Evolutionary conservation across 176 grass and related monocot species (phyloP), one percentile per base, ranked within the genome.

Genomic region (Aegilops tauschii): DNA sequence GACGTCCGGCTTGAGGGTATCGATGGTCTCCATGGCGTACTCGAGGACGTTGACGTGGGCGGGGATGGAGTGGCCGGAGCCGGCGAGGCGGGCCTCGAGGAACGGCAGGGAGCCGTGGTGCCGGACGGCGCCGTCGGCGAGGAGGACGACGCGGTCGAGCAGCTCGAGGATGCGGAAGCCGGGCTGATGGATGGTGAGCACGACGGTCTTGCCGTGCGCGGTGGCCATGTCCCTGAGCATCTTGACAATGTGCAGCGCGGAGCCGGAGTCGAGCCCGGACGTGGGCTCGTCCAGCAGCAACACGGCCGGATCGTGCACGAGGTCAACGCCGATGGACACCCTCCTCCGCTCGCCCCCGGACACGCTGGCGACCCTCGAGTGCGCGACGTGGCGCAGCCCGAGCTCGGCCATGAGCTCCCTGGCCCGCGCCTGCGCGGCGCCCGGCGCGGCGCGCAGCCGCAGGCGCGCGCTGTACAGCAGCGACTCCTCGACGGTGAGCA

Each of bases 221-320:
- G 35, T 27, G 64, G 90, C 87, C 96, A 98, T 98, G 61, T 86
- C 85, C 45, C 74, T 82, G 42, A 98, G 90, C 90, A 98, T 92
- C 86, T 86, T 91, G 18, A 96, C 70, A 49, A 98, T 96, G 89
- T 96, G 93, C 67, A 96, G 87, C 76, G 94, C 94, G 20, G 94
- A 93, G 9, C 87, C 87, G 0, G 92, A 96, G 86, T 99, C 94
- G 64, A 99, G 86, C 2, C 97, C 97, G 1, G 92, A 94, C 2
- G 97, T 99, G 29, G 97, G 94, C 89, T 99, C 94, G 65, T 99
- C 97, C 12, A 99, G 94, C 23, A 99, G 82, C 73, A 99, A 84
- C 65, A 99, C 94, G 37, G 85, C 89, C 27, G 94, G 94, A 80
- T 94, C 92, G 76, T 99, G 97, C 59, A 99, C 92, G 79, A 99